A percentile compares a stretch with the other conserved stretches of the same genome.
These are phyloP conservation scores for Dendryphion nanum DNA, from an alignment of 2,329 filamentous ascomycete species.

Conservation along the genomic window DNA sequence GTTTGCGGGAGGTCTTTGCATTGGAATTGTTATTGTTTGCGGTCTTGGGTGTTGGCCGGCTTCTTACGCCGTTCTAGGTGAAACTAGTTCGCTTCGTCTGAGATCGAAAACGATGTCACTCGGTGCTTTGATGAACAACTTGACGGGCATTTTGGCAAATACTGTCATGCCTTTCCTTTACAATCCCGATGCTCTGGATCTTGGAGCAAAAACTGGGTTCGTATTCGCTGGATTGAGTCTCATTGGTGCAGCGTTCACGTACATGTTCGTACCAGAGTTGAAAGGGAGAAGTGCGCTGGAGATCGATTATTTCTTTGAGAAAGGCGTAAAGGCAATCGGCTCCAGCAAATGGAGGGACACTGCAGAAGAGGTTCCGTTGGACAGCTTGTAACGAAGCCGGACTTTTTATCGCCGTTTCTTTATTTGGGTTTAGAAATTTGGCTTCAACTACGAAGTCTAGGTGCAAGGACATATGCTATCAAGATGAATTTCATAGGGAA, in stretches of 20 bases:
- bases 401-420: too few relatives aligned
- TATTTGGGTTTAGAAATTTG: too few relatives aligned
- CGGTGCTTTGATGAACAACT: conserved; percentile 19
- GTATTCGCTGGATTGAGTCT: conserved; percentile 6
- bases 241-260: conserved; percentile 5
- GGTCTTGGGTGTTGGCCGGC: conserved; percentile 16
- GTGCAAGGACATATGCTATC: too few relatives aligned
- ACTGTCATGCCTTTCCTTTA: conserved; percentile 6
- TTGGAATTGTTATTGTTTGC: conserved; percentile 7
- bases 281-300: conserved; percentile 8
- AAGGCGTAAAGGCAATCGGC: conserved; percentile 4
- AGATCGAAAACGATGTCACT: conserved; percentile 41
- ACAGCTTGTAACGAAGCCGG: too few relatives aligned
- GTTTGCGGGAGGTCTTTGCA: conserved; percentile 9
- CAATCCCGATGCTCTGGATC: conserved; percentile 6
- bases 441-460: too few relatives aligned
- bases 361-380: conserved; percentile 16
- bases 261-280: conserved; percentile 9
- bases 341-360: conserved; percentile 5
- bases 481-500: too few relatives aligned
- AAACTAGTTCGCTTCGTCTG: conserved; percentile 19
- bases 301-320: conserved; percentile 11
- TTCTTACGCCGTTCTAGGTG: conserved; percentile 13
- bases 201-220: conserved; percentile 9
- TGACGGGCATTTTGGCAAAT: conserved; percentile 11